Base-by-base conservation (phyloP, 495 filamentous ascomycete genomes). In the Aspergillus taichungensis region DNA sequence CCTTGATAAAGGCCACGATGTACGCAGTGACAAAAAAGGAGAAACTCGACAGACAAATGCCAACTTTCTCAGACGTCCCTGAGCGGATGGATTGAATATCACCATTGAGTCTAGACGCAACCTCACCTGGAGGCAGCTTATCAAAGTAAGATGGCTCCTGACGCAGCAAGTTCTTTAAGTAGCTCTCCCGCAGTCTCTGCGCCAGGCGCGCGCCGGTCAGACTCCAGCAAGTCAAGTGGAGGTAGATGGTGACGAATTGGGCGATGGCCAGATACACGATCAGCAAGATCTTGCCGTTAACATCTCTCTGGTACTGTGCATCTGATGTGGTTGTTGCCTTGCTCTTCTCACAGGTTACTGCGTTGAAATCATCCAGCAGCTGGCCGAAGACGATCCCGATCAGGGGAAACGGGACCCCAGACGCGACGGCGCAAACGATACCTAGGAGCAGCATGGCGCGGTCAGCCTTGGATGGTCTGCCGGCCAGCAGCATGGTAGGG, bases 351-450 rank as follows among this genome's bases (percentile, higher is more conserved):
- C 80, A 83, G 11, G 76, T 72, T n/a, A 69, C 71, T 4, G 64
- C 63, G 57, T 85, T 84, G 49, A 86, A 70, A 51, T 78, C 70
- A 62, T 87, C 76, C 46, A 87, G 68, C 6, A 87, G 68, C 60
- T 83, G 62, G 43, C 82, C 82, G 50, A 85, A 87, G 30, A 85
- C 56, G 45, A 87, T 78, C 14, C 76, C 80, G 32, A 85, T 77
- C 18, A 85, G 61, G 10, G 81, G 82, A 41, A 85, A 83, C 9
- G 82, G 83, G 1, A 83, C 76, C 42, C 82, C 82, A 8, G 83
- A 75, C 8, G 70, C 80, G 24, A 80, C 72, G 29, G 82, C 71
- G 34, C 66, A 60, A 8, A 78, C 29, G 38, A 75, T 59, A 29
- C 77, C 82, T 6, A 65, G 51, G 13, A 60, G n/a, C n/a, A 84